Evolutionary conservation across 257 asterid species (phyloP).

Genomic region (Agastache rugosa): DNA sequence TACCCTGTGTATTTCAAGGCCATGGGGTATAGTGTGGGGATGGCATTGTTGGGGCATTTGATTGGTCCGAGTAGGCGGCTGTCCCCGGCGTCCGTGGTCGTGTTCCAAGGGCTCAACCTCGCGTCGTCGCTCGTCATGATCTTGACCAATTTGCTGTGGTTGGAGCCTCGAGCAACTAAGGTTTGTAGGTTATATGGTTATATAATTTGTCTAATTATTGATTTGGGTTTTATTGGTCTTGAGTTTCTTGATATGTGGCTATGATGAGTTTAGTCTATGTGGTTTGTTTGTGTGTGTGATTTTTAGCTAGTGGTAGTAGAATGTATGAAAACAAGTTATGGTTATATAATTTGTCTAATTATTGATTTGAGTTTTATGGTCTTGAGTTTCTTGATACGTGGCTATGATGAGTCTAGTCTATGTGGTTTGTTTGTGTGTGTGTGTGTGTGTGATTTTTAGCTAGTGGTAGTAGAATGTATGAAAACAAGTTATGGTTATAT

Average conservation of each 20-base stretch:
- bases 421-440: background rate
- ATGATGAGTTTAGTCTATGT: background rate
- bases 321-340: no score
- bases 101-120: slow-evolving; percentile 53
- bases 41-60: slow-evolving; percentile 62
- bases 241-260: background rate
- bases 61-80: slow-evolving; percentile 32
- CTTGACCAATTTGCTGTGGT: slow-evolving; percentile 52
- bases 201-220: no score
- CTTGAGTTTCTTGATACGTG: no score
- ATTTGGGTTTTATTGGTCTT: background rate
- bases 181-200: slow-evolving; percentile 35
- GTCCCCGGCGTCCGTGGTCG: slow-evolving; percentile 23
- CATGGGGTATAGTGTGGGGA: slow-evolving; percentile 64
- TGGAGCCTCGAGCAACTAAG: slow-evolving; percentile 85
- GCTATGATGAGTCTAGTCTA: no score
- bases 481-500: no score
- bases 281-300: no score
- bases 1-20: slow-evolving; percentile 78
- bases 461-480: background rate
- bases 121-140: slow-evolving; percentile 49
- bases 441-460: background rate
- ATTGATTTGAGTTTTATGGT: no score
- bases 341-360: no score
- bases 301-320: no score